Percentiles rank a stretch among this genome's conserved stretches.
Conservation (phyloP, 2,329 filamentous ascomycete genomes). For the Diaporthe eres region DNA sequence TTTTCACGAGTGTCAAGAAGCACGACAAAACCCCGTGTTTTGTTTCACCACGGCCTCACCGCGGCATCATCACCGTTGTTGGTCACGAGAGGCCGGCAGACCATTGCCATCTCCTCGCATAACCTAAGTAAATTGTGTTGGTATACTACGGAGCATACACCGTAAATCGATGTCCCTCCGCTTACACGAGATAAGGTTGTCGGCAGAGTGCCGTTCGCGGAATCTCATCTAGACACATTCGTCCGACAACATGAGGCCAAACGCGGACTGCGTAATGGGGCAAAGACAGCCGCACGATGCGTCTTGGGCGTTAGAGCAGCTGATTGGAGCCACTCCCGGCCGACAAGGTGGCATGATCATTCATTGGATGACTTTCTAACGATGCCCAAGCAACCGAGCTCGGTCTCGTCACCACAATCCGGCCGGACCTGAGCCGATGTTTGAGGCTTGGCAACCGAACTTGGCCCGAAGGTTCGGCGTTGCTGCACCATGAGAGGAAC, state of each 20-base stretch:
- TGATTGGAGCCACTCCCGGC: background rate
- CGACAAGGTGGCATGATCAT: background rate
- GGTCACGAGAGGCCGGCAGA: background rate
- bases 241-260: conserved; percentile 26
- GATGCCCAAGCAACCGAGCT: conserved; percentile 1
- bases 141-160: background rate
- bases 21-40: conserved; percentile 5
- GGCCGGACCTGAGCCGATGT: conserved; percentile 27
- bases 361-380: conserved; percentile 18
- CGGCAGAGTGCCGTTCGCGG: background rate
- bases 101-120: background rate
- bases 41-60: conserved; percentile 11
- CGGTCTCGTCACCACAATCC: conserved; percentile 16
- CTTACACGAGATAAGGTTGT: background rate
- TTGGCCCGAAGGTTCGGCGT: conserved; percentile 27
- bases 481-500: conserved; percentile 15
- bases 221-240: conserved; percentile 1
- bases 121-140: background rate
- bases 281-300: conserved; percentile 2
- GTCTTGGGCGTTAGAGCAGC: conserved; percentile 8
- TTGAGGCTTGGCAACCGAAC: conserved; percentile 31
- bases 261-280: conserved; percentile 15
- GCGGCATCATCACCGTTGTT: background rate
- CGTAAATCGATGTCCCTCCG: background rate
- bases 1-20: conserved; percentile 23